Base-by-base conservation (phyloP, 2,329 filamentous ascomycete species). In the Trichoderma atrobrunneum region DNA sequence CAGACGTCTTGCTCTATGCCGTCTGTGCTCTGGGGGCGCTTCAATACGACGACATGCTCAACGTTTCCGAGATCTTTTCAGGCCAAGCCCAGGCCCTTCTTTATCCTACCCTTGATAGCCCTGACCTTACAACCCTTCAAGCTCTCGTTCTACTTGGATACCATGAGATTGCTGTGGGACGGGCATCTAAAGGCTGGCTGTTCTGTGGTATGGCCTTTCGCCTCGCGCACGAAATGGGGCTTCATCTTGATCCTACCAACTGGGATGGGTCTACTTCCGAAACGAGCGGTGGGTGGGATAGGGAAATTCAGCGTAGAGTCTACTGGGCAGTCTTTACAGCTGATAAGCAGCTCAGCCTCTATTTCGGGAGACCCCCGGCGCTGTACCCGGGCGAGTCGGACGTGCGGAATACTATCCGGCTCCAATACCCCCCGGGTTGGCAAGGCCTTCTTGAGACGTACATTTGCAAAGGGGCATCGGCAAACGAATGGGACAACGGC, bases 181-280 rank as follows among this genome's bases (percentile, higher is more conserved):
- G 82, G n/a, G 78, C 81, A 2, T 86, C 84, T 21, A 87, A 85
- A 68, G 85, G 85, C 14, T 87, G 85, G 85, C 77, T 87, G 2
- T 86, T 85, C 67, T 86, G 84, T 32, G 85, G 85, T 61, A 86
- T 87, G 84, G 84, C 85, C 10, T 87, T 86, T 73, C 82, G 85
- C 5, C 79, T 87, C 16, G 82, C 84, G 0, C 84, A 86, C 65
- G 85, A 86, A 74, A 87, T 87, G 85, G 85, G 85, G 1, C 79
- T 87, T 18, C 85, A 87, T 74, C 80, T 87, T 0, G 85, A 87
- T 64, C 85, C 85, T 1, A 85, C 80, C 65, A 86, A 87, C 74
- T 87, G 85, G 85, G 81, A 82, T 59, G 79, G 80, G 26, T 79
- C 81, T 8, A 78, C 78, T n/a, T 32, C 18, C 6, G 82, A 84